Percentiles rank a stretch among this genome's conserved stretches.
Conservation (phyloP, 2,329 filamentous ascomycete species). For the Phialophora macrospora region DNA sequence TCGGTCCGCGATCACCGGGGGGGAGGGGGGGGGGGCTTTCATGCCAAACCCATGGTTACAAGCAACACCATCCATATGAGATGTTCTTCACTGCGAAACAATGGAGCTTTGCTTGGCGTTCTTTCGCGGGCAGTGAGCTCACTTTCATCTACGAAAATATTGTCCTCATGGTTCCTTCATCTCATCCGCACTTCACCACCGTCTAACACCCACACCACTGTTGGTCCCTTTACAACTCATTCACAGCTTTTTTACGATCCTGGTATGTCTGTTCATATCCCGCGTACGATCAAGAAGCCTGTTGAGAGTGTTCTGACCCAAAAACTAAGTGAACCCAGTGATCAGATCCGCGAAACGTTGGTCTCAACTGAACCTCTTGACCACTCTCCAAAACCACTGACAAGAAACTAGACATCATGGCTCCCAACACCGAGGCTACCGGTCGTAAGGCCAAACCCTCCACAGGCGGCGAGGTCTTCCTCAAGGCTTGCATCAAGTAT, state of each 20-base stretch:
- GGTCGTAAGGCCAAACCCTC: constrained; percentile 9
- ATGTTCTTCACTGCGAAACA: constrained; percentile 6
- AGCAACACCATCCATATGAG: neutral
- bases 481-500: constrained; percentile 36
- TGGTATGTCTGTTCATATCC: neutral
- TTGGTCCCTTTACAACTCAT: neutral
- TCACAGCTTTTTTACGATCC: neutral
- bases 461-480: constrained; percentile 27
- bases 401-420: neutral
- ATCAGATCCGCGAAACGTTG: neutral
- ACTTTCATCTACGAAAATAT: neutral
- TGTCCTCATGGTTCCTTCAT: neutral
- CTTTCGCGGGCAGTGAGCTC: neutral
- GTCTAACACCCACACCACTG: neutral
- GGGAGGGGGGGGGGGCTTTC: too few relatives aligned
- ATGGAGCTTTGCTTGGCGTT: neutral
- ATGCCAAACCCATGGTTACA: neutral
- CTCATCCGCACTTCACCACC: constrained; percentile 11
- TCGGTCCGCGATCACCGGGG: neutral
- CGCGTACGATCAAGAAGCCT: neutral
- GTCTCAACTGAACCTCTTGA: neutral
- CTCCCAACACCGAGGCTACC: constrained; percentile 20
- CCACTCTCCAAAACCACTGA: neutral
- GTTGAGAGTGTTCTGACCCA: neutral
- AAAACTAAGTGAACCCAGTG: neutral